Percentiles rank a stretch among this genome's conserved stretches.
phyloP scores from a whole-genome alignment of 768 basidiomycete species.

The Pleurotus eryngii region DNA sequence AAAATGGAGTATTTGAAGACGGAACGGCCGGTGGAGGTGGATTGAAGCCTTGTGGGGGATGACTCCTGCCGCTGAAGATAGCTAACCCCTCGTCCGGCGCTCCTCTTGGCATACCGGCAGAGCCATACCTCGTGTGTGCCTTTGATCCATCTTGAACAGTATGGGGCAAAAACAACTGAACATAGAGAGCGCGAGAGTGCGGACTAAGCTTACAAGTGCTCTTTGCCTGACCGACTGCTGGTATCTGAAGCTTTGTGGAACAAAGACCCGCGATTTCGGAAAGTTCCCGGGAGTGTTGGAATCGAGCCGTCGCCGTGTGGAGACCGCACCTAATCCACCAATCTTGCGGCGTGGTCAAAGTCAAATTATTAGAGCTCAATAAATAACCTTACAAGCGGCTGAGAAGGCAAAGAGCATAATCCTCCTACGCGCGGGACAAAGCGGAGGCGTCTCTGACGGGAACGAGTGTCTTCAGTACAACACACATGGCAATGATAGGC shows the following conservation, averaged over 20 bases:
- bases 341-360: too few relatives aligned
- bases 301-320: slow-evolving; percentile 40
- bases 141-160: slow-evolving; percentile 39
- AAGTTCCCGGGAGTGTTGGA: slow-evolving; percentile 40
- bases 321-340: slow-evolving; percentile 54
- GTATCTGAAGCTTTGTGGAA: slow-evolving; percentile 42
- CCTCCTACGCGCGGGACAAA: slow-evolving; percentile 50
- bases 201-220: slow-evolving; percentile 36
- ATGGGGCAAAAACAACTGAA: slow-evolving; percentile 32
- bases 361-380: background rate
- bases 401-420: slow-evolving; percentile 61
- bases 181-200: background rate
- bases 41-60: background rate
- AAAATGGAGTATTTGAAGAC: background rate
- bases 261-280: slow-evolving; percentile 45
- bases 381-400: slow-evolving; percentile 40
- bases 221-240: slow-evolving; percentile 47
- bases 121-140: slow-evolving; percentile 17
- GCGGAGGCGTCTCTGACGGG: slow-evolving; percentile 37
- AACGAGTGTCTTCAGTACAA: slow-evolving; percentile 39
- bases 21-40: background rate
- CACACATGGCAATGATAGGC: slow-evolving; percentile 50
- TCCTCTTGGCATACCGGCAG: background rate
- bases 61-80: background rate
- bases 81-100: background rate